A percentile compares a stretch with the other conserved stretches of the same genome.
These are phyloP conservation scores for Cordyceps pruinosa DNA, from an alignment of 2,329 filamentous ascomycete genomes.

Conservation along the genomic window DNA sequence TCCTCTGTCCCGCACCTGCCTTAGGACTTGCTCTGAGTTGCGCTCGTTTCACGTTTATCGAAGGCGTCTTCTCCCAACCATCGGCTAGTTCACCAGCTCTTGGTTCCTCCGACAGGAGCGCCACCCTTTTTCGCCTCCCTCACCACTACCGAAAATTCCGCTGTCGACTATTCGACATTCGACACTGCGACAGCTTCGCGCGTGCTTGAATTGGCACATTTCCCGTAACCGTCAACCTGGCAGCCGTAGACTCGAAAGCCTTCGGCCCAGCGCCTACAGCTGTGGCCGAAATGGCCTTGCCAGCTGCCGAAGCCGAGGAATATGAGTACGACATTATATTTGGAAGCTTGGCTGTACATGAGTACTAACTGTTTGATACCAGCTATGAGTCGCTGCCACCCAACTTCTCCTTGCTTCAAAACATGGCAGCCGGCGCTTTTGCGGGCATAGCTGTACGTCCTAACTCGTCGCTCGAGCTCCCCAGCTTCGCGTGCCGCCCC, in stretches of 20 bases:
- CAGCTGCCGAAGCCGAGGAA: conserved; percentile 57
- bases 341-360: background rate
- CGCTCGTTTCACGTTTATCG: background rate
- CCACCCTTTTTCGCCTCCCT: conserved; percentile 5
- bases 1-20: background rate
- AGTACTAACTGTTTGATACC: conserved; percentile 5
- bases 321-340: conserved; percentile 50
- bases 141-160: background rate
- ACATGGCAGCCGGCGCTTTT: conserved; percentile 94
- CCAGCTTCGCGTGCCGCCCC: background rate
- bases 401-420: conserved; percentile 88
- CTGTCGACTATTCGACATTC: background rate
- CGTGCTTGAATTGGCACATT: conserved; percentile 10
- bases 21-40: background rate
- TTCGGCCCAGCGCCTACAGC: conserved; percentile 59
- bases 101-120: conserved; percentile 1
- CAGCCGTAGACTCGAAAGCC: conserved; percentile 52
- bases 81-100: background rate
- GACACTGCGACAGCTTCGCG: background rate
- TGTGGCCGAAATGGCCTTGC: conserved; percentile 65
- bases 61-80: background rate
- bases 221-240: conserved; percentile 48
- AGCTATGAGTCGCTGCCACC: conserved; percentile 90
- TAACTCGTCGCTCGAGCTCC: background rate
- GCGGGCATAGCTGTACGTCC: conserved; percentile 81